Conservation (phyloP, 2,329 filamentous ascomycete species). For the Cercospora beticola region DNA sequence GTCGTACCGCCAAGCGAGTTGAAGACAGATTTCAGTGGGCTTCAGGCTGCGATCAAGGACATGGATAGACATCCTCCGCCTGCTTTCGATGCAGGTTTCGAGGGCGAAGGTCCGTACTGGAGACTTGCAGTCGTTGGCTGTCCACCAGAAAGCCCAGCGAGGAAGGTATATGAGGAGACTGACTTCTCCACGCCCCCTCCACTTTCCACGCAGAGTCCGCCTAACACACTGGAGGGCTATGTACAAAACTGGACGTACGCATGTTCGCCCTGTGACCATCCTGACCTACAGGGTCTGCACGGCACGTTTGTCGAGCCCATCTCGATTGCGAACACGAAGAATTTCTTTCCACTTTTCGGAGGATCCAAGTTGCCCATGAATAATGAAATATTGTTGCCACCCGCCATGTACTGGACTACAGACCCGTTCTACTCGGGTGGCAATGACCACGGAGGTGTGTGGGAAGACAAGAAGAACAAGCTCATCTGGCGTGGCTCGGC, state of each 20-base stretch:
- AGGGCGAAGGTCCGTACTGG: slow-evolving; percentile 43
- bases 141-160: slow-evolving; percentile 40
- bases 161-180: slow-evolving; percentile 37
- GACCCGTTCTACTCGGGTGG: slow-evolving; percentile 46
- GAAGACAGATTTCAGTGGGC: slow-evolving; percentile 32
- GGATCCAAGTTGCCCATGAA: slow-evolving; percentile 52
- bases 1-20: slow-evolving; percentile 35
- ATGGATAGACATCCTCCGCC: slow-evolving; percentile 31
- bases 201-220: slow-evolving; percentile 33
- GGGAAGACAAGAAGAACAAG: slow-evolving; percentile 45
- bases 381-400: slow-evolving; percentile 54
- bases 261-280: slow-evolving; percentile 48
- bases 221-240: slow-evolving; percentile 45
- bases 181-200: slow-evolving; percentile 43
- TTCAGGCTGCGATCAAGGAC: slow-evolving; percentile 31
- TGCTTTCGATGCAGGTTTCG: slow-evolving; percentile 37
- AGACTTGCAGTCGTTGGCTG: slow-evolving; percentile 45
- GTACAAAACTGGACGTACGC: slow-evolving; percentile 50
- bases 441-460: slow-evolving; percentile 41
- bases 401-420: slow-evolving; percentile 52
- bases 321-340: slow-evolving; percentile 46
- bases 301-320: slow-evolving; percentile 52
- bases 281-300: slow-evolving; percentile 47
- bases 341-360: slow-evolving; percentile 52
- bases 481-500: slow-evolving; percentile 52